Evolutionary conservation across 2,329 filamentous ascomycete genomes (phyloP).

Genomic region (Epichloe festucae): DNA sequence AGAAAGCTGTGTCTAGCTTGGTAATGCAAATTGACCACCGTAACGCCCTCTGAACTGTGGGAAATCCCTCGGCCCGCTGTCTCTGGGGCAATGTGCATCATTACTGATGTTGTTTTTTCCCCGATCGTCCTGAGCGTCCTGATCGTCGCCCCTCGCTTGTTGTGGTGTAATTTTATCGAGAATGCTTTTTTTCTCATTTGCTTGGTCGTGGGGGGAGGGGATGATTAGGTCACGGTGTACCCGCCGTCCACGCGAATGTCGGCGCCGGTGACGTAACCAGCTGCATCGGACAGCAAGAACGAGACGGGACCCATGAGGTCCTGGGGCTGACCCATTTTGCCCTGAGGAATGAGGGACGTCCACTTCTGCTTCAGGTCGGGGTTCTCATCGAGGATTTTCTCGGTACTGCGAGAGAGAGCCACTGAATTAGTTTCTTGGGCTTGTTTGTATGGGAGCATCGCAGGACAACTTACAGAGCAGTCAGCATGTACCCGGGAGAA

Average conservation of each 20-base stretch:
- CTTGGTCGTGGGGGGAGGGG: no score
- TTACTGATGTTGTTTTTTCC: background rate
- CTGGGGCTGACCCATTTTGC: constrained; percentile 83
- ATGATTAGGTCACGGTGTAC: constrained; percentile 61
- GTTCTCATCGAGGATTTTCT: constrained; percentile 90
- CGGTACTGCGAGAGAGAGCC: constrained; percentile 43
- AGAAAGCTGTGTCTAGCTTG: background rate
- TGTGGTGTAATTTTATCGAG: background rate
- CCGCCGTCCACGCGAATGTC: constrained; percentile 76
- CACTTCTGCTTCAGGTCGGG: constrained; percentile 81
- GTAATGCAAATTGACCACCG: background rate
- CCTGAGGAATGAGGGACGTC: constrained; percentile 83
- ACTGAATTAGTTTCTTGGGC: background rate
- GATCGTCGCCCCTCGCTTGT: background rate
- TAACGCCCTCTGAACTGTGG: background rate
- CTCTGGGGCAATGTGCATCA: background rate
- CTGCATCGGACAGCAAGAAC: constrained; percentile 71
- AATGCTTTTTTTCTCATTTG: no score
- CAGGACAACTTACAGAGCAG: constrained; percentile 57
- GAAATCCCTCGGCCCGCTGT: background rate
- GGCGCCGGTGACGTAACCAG: constrained; percentile 57
- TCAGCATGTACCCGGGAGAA: constrained; percentile 92
- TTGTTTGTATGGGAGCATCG: background rate
- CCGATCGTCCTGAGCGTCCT: background rate
- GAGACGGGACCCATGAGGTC: constrained; percentile 90